Conservation (phyloP, 1,284 basidiomycete genomes). For the Lentinula novae-zelandiae region DNA sequence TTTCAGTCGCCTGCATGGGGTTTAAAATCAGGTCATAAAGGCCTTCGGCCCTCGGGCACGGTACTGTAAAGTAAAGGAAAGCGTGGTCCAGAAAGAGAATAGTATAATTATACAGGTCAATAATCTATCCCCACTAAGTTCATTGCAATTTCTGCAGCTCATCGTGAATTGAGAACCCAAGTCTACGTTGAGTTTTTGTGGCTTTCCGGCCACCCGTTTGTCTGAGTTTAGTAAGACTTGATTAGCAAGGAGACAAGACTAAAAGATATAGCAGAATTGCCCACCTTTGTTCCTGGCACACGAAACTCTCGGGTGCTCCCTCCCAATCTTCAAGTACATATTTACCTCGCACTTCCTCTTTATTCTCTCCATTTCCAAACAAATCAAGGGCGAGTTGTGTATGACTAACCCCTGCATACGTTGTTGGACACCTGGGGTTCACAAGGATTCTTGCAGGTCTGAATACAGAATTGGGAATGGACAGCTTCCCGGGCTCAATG, state of each 20-base stretch:
- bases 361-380: conserved; percentile 76
- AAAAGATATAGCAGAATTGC: conserved; percentile 17
- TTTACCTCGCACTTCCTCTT: conserved; percentile 48
- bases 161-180: conserved; percentile 82
- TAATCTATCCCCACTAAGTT: background rate
- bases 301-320: conserved; percentile 91
- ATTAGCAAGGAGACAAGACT: background rate
- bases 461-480: conserved; percentile 87
- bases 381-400: conserved; percentile 88
- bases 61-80: background rate
- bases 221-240: conserved; percentile 31
- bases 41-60: background rate
- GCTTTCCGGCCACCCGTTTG: conserved; percentile 89
- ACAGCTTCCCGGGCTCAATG: conserved; percentile 35
- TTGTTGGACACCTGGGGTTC: conserved; percentile 93
- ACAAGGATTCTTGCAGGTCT: conserved; percentile 86
- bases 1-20: too few species aligned
- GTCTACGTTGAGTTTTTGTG: conserved; percentile 83
- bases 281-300: conserved; percentile 91
- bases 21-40: too few species aligned
- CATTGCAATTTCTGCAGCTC: conserved; percentile 41
- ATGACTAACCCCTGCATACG: conserved; percentile 93
- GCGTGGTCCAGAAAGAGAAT: background rate
- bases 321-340: conserved; percentile 92
- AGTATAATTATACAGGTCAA: conserved; percentile 6